phyloP scores from a whole-genome alignment of 306 rosid species.

The Quercus rubra region DNA sequence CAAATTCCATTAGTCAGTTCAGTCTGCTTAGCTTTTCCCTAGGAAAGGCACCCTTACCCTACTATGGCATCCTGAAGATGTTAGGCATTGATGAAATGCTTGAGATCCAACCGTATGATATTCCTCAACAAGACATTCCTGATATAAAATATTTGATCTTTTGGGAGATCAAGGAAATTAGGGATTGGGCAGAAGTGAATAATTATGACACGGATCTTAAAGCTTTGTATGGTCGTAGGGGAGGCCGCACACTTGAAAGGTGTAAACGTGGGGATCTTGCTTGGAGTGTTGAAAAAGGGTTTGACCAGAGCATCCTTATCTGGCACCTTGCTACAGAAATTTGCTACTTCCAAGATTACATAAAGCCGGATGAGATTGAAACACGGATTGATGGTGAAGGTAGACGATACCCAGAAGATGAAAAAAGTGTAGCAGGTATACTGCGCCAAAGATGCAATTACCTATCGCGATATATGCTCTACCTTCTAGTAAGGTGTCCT shows the following conservation, averaged over 20 bases:
- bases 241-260: neutral
- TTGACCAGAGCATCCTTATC: conserved; percentile 22
- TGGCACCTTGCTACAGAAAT: conserved; percentile 29
- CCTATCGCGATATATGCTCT: too few relatives aligned
- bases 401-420: rapidly evolving
- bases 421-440: too few relatives aligned
- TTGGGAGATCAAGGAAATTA: too few relatives aligned
- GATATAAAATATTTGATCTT: neutral
- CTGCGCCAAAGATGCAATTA: too few relatives aligned
- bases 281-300: conserved; percentile 6
- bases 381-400: too few relatives aligned
- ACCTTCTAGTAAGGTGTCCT: too few relatives aligned
- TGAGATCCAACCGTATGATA: conserved; percentile 1
- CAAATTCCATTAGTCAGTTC: too few relatives aligned
- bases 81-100: neutral
- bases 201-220: too few relatives aligned
- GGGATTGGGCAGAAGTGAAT: too few relatives aligned
- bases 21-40: neutral
- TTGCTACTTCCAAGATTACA: neutral
- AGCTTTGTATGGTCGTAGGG: neutral
- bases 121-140: neutral
- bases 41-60: neutral
- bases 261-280: too few relatives aligned
- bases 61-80: neutral
- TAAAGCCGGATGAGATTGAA: too few relatives aligned